Percentiles rank a stretch among this genome's conserved stretches.
phyloP scores from a whole-genome alignment of 768 basidiomycete species.

The Mycena floridula region DNA sequence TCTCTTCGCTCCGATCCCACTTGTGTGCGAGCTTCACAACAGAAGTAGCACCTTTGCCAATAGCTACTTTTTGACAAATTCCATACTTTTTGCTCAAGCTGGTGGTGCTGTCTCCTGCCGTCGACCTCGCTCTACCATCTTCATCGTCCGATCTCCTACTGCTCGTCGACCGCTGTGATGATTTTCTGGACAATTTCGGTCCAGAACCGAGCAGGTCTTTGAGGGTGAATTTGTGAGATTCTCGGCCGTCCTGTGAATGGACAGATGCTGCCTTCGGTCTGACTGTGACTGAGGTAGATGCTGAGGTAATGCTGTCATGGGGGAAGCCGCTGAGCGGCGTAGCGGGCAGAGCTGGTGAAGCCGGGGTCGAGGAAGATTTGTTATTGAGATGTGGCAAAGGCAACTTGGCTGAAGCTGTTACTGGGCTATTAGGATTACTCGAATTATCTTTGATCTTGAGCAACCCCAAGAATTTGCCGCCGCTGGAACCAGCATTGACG shows the following conservation, averaged over 20 bases:
- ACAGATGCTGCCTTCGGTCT: conserved; percentile 38
- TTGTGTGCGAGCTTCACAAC: conserved; percentile 96
- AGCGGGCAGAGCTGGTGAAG: conserved; percentile 27
- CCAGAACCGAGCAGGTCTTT: conserved; percentile 70
- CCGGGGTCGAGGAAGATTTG: conserved; percentile 11
- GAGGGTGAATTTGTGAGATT: conserved; percentile 73
- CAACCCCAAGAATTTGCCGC: conserved; percentile 24
- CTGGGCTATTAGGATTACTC: background rate
- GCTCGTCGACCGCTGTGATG: conserved; percentile 69
- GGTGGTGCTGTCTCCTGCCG: conserved; percentile 35
- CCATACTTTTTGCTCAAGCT: conserved; percentile 88
- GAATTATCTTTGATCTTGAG: conserved; percentile 25
- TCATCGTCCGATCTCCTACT: conserved; percentile 46
- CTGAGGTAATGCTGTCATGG: too few species aligned
- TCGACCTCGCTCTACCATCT: conserved; percentile 21
- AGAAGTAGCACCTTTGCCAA: conserved; percentile 97
- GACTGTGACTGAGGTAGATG: too few species aligned
- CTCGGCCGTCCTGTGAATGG: conserved; percentile 49
- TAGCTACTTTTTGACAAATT: conserved; percentile 92
- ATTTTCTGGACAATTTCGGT: conserved; percentile 69
- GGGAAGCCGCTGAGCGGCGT: too few species aligned
- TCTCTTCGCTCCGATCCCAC: conserved; percentile 96
- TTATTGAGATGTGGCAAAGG: conserved; percentile 2
- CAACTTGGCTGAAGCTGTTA: too few species aligned
- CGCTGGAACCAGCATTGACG: too few species aligned